Evolutionary conservation across 805 yeast genomes (phyloP).

Genomic region (Lipomyces yamanashiensis): DNA sequence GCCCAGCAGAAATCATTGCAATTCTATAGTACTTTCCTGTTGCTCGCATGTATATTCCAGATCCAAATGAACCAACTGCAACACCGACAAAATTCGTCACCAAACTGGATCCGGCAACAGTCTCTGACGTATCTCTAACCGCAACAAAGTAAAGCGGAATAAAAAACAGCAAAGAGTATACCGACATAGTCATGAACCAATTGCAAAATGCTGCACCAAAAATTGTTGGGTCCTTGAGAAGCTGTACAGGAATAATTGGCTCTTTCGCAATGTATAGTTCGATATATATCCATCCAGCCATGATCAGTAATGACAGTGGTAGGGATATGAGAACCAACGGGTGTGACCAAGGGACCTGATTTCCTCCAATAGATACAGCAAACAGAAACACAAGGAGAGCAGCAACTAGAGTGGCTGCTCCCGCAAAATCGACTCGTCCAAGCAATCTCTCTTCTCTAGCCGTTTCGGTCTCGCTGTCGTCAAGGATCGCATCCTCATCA

Average conservation of each 20-base stretch:
- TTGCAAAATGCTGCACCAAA: conserved; percentile 68
- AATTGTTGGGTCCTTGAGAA: conserved; percentile 63
- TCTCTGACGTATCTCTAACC: conserved; percentile 58
- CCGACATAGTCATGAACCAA: conserved; percentile 74
- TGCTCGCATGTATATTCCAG: conserved; percentile 67
- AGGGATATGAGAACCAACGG: conserved; percentile 48
- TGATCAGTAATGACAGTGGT: conserved; percentile 43
- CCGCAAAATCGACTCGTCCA: conserved; percentile 67
- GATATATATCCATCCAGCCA: conserved; percentile 53
- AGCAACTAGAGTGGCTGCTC: conserved; percentile 61
- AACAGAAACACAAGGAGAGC: conserved; percentile 63
- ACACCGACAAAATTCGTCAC: conserved; percentile 67
- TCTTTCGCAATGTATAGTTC: conserved; percentile 60
- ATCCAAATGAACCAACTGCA: conserved; percentile 65
- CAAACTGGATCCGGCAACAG: conserved; percentile 59
- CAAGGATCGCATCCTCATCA: conserved; percentile 12
- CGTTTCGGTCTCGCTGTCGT: conserved; percentile 15
- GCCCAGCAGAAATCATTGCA: conserved; percentile 36
- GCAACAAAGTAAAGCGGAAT: conserved; percentile 72
- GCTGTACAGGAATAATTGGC: conserved; percentile 70
- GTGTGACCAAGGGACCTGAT: conserved; percentile 55
- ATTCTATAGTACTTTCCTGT: conserved; percentile 54
- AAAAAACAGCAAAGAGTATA: conserved; percentile 67
- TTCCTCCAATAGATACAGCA: conserved; percentile 73
- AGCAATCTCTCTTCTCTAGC: conserved; percentile 41